A percentile compares a stretch with the other conserved stretches of the same genome.
Evolutionary conservation across 768 basidiomycete genomes (phyloP).

Genomic region (Fomitopsis pulvina): DNA sequence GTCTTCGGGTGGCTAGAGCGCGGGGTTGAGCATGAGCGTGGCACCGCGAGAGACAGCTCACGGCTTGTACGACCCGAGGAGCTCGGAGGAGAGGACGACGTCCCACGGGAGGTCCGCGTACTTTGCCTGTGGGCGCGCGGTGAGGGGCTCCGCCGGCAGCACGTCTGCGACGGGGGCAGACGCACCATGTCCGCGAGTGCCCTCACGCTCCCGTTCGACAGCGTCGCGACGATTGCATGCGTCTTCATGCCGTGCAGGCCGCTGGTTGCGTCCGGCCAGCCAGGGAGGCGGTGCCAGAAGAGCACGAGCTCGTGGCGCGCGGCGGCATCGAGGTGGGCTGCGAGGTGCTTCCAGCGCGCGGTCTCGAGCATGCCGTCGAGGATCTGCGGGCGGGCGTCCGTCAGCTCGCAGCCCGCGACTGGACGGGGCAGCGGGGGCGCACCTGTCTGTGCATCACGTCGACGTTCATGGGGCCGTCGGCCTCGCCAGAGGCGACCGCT

Average conservation of each 20-base stretch:
- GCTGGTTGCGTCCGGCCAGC: slow-evolving; percentile 48
- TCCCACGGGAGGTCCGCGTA: slow-evolving; percentile 60
- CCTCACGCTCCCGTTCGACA: slow-evolving; percentile 62
- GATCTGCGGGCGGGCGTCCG: slow-evolving; percentile 31
- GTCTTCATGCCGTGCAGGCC: slow-evolving; percentile 49
- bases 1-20: slow-evolving; percentile 43
- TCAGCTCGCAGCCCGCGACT: background rate
- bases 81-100: slow-evolving; percentile 49
- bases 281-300: slow-evolving; percentile 55
- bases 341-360: slow-evolving; percentile 46
- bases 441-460: slow-evolving; percentile 55
- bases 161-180: background rate
- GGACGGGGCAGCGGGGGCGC: background rate
- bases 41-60: slow-evolving; percentile 22
- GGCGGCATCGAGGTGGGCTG: slow-evolving; percentile 34
- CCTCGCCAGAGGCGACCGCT: slow-evolving; percentile 37
- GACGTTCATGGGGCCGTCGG: slow-evolving; percentile 40
- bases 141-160: background rate
- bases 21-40: background rate
- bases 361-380: slow-evolving; percentile 47
- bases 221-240: slow-evolving; percentile 39
- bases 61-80: slow-evolving; percentile 64
- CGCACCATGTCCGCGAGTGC: slow-evolving; percentile 55
- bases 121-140: slow-evolving; percentile 40
- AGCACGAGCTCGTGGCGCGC: slow-evolving; percentile 39